A percentile compares a stretch with the other conserved stretches of the same genome.
Evolutionary conservation across 352 stramenopile species (phyloP).

Genomic region (Pythium apleroticum): DNA sequence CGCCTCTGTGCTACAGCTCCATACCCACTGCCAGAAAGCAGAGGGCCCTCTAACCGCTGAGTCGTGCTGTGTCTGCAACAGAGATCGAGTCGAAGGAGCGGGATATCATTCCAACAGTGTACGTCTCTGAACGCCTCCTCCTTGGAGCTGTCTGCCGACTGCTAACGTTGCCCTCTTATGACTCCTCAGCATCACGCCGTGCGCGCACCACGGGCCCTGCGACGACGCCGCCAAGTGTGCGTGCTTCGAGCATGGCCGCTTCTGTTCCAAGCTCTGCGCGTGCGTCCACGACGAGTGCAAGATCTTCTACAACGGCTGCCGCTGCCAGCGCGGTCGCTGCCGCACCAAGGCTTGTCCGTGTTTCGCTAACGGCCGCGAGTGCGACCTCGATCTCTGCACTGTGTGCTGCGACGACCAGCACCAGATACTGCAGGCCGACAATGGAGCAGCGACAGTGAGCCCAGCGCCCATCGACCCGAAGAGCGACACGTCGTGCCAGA

Average conservation of each 20-base stretch:
- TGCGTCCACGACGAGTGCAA: conserved; percentile 76
- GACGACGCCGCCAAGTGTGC: conserved; percentile 75
- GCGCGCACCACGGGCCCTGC: conserved; percentile 85
- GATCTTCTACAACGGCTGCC: conserved; percentile 90
- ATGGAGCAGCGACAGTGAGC: neutral
- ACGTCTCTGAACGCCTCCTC: no score
- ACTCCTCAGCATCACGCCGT: conserved; percentile 69
- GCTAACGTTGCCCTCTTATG: neutral
- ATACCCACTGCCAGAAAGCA: neutral
- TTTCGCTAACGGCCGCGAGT: conserved; percentile 90
- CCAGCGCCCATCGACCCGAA: neutral
- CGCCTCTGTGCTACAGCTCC: conserved; percentile 27
- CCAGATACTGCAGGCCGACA: conserved; percentile 13
- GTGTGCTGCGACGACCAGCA: conserved; percentile 63
- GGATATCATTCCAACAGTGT: conserved; percentile 22
- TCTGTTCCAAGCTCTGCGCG: conserved; percentile 92
- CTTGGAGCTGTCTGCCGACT: no score
- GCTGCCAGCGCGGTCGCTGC: conserved; percentile 82
- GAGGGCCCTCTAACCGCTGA: no score
- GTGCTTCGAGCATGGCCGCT: conserved; percentile 84
- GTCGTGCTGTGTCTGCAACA: neutral
- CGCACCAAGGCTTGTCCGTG: conserved; percentile 88
- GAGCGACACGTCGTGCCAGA: conserved; percentile 53
- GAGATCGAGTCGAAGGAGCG: conserved; percentile 24
- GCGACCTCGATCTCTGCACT: conserved; percentile 91